Base-by-base conservation (phyloP, 2,329 filamentous ascomycete species). In the Alternaria novae-zelandiae region DNA sequence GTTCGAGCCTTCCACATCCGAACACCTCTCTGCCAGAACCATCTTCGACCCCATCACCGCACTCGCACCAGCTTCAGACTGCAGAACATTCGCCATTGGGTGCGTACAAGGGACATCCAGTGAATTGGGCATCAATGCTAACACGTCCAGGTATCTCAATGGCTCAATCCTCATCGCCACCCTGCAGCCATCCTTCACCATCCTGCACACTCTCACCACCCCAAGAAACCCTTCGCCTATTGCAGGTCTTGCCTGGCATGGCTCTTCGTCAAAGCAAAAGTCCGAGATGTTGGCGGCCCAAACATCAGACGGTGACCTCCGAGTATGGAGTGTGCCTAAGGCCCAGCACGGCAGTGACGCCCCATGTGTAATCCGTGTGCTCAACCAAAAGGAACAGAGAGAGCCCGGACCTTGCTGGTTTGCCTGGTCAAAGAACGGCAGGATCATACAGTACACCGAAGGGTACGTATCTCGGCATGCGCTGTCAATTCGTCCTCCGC, bases 251-350 rank as follows among this genome's bases (percentile, higher is more conserved):
- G 89, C 93, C 62, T 99, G 96, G 96, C 96, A 99, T 84, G 94
- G 95, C 41, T 97, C 96, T 0, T 97, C 96, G 0, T 91, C 94
- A 0, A 93, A 94, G 70, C 94, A 97, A 80, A 97, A 97, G 81
- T 97, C 96, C 1, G 95, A 98, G 75, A 99, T 99, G 96, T 84
- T 99, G 73, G 95, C 95, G 1, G 92, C 94, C 9, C 95, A 98
- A 81, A 96, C 93, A 4, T 87, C 91, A 55, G 94, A 97, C 76
- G 95, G 96, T 20, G 95, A 99, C 76, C 83, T 99, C 49, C 88
- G 94, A 70, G 94, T 99, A 20, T 99, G 96, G 96, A 99, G 96
- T 75, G 91, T 99, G 57, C 89, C 95, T 20, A 99, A 98, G 80
- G 87, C 87, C 63, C 84, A 90, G 78, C 86, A 89, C 78, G 81